A percentile compares a stretch with the other conserved stretches of the same genome.
Evolutionary conservation across 2,329 filamentous ascomycete species (phyloP).

Genomic region (Pseudocercospora cruenta): DNA sequence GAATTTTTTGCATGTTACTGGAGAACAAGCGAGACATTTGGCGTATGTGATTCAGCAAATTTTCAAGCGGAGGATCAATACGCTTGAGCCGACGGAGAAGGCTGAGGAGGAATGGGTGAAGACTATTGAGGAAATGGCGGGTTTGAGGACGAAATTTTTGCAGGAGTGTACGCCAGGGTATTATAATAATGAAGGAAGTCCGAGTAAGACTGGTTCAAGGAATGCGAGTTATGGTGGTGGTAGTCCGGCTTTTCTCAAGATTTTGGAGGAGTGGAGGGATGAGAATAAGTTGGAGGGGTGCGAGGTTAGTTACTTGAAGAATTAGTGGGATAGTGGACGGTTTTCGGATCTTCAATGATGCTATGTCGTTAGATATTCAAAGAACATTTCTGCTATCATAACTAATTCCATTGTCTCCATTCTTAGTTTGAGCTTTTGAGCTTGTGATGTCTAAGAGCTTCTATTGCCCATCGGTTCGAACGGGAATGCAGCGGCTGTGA

Average conservation of each 20-base stretch:
- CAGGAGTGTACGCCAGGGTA: conserved; percentile 59
- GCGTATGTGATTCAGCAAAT: conserved; percentile 49
- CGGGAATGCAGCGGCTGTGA: conserved; percentile 61
- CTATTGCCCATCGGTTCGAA: conserved; percentile 68
- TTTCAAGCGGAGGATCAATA: conserved; percentile 32
- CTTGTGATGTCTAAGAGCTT: conserved; percentile 51
- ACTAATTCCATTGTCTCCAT: not conserved
- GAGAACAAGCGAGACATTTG: conserved; percentile 47
- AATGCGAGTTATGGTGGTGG: conserved; percentile 29
- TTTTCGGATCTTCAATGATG: not conserved
- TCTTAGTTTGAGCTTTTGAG: not conserved
- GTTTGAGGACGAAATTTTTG: conserved; percentile 44
- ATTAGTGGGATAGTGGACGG: not conserved
- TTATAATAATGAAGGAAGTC: conserved; percentile 51
- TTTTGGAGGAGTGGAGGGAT: conserved; percentile 27
- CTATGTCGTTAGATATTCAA: conserved; percentile 20
- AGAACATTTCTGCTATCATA: not conserved
- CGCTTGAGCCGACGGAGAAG: conserved; percentile 50
- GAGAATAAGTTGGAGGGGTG: conserved; percentile 26
- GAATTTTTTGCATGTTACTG: conserved; percentile 46
- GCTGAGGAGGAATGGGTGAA: conserved; percentile 55
- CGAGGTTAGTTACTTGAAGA: conserved; percentile 21
- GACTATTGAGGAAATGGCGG: conserved; percentile 46
- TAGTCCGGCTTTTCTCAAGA: conserved; percentile 27
- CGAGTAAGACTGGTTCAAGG: conserved; percentile 12